phyloP scores from a whole-genome alignment of 2,329 filamentous ascomycete genomes.

The Metarhizium humberi region DNA sequence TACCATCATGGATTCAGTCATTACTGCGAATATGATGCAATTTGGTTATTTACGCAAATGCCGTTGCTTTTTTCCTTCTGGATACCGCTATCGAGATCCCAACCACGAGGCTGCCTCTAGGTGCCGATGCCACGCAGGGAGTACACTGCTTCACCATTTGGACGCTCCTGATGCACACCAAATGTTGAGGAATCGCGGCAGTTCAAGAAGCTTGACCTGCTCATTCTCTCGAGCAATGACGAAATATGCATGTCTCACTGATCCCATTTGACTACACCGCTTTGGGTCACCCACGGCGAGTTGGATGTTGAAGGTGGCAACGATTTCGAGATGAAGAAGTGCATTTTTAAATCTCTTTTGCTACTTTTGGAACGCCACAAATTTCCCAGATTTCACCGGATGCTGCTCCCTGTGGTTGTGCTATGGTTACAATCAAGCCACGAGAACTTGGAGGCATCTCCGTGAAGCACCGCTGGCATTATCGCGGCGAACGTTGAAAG shows the following conservation, averaged over 20 bases:
- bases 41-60: not conserved
- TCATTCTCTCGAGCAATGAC: not conserved
- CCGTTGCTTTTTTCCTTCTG: not conserved
- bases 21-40: not conserved
- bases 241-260: constrained; percentile 1
- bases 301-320: not conserved
- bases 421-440: too few species aligned
- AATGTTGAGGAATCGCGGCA: not conserved
- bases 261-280: not conserved
- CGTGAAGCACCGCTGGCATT: too few species aligned
- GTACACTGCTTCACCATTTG: not conserved
- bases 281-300: not conserved
- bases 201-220: not conserved
- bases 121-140: not conserved
- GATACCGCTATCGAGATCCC: not conserved
- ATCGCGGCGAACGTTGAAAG: too few species aligned
- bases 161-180: not conserved
- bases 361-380: too few species aligned
- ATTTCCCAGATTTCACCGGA: too few species aligned
- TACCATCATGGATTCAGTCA: not conserved
- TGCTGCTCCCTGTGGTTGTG: too few species aligned
- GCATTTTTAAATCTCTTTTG: not conserved
- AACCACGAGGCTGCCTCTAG: not conserved
- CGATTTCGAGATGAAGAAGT: not conserved
- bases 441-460: too few species aligned